Conservation (phyloP, 2,329 filamentous ascomycete species). For the Aspergillus glaucus region DNA sequence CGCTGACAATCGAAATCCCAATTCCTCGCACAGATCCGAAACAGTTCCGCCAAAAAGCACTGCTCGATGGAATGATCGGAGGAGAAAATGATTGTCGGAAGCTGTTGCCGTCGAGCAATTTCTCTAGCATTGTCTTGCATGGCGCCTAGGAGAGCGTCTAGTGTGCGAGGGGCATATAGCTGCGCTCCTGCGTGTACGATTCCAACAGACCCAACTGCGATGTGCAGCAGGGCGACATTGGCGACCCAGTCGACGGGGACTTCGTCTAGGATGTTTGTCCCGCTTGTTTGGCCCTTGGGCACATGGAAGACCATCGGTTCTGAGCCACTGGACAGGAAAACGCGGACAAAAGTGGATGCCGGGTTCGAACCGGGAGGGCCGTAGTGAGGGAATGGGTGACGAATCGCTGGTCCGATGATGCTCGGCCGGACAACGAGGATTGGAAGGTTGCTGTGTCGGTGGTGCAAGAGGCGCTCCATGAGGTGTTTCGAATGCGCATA, state of each 20-base stretch:
- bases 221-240: slow-evolving; percentile 10
- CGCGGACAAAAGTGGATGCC: slow-evolving; percentile 5
- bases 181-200: slow-evolving; percentile 10
- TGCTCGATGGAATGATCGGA: neutral
- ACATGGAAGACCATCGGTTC: neutral
- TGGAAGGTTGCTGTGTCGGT: neutral
- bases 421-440: slow-evolving; percentile 12
- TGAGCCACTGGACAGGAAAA: slow-evolving; percentile 2
- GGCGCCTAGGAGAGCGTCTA: neutral
- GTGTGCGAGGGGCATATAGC: neutral
- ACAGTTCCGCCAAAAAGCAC: neutral
- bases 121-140: neutral
- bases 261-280: slow-evolving; percentile 9
- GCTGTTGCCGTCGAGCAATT: neutral
- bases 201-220: slow-evolving; percentile 6
- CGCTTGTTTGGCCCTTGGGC: neutral
- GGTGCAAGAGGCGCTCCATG: slow-evolving; percentile 7
- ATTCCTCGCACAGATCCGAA: neutral
- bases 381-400: slow-evolving; percentile 11
- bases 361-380: slow-evolving; percentile 12
- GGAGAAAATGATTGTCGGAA: neutral
- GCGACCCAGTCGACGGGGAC: slow-evolving; percentile 15
- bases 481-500: slow-evolving; percentile 15
- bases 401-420: slow-evolving; percentile 12
- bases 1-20: neutral